phyloP scores from a whole-genome alignment of 1,284 basidiomycete species.

The Malassezia sympodialis region DNA sequence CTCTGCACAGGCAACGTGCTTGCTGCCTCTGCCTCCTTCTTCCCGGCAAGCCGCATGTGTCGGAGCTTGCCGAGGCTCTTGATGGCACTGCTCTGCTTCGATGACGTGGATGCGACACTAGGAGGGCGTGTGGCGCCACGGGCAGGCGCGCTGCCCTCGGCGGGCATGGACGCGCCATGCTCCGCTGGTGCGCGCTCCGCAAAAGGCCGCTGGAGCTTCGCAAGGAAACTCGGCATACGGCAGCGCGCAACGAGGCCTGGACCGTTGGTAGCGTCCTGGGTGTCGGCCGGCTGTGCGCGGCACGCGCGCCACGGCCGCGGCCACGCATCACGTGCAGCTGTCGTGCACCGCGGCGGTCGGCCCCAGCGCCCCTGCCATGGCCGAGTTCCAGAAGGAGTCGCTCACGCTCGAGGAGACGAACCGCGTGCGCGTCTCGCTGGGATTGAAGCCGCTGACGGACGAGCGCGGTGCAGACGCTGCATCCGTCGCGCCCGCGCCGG shows the following conservation, averaged over 20 bases:
- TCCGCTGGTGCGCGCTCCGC: neutral
- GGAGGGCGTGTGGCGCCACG: neutral
- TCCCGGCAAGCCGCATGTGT: neutral
- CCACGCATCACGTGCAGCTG: conserved; percentile 3
- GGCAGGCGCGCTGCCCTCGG: neutral
- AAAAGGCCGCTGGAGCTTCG: conserved; percentile 6
- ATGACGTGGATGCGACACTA: conserved; percentile 2
- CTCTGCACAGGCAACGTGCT: neutral
- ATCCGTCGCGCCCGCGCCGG: conserved; percentile 50
- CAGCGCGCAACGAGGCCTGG: neutral
- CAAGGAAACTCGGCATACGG: conserved; percentile 14
- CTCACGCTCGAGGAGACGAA: conserved; percentile 95
- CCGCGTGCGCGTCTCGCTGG: conserved; percentile 85
- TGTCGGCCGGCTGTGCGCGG: neutral
- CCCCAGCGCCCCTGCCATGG: conserved; percentile 20
- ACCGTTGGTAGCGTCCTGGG: neutral
- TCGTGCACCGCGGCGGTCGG: neutral
- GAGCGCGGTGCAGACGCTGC: conserved; percentile 48
- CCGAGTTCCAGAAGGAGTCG: conserved; percentile 55
- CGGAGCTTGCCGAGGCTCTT: conserved; percentile 6
- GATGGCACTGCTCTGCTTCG: neutral
- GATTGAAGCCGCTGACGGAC: conserved; percentile 69
- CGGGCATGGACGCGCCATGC: neutral
- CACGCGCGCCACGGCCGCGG: neutral
- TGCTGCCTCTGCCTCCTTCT: neutral